Base-by-base conservation (phyloP, 139 green algal genomes). In the Picochlorum sp. region DNA sequence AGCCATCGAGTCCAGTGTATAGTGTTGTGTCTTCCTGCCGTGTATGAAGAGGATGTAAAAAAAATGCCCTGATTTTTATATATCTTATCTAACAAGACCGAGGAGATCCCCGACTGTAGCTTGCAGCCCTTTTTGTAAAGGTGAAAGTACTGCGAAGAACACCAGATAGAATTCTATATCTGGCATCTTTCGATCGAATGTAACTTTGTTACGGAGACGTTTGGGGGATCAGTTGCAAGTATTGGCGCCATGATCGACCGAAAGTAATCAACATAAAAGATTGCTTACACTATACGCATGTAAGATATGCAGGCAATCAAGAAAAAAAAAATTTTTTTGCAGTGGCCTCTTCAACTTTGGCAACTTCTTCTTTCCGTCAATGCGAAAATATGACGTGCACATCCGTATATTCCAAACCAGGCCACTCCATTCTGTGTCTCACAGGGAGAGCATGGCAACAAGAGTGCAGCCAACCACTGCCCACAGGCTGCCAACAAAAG, bases 251-350 rank as follows among this genome's bases (percentile, higher is more conserved):
- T 52, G 45, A 52, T 52, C 45, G 45, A 21, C 10, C 18, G 45
- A 52, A 52, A 52, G 18, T 20, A 2, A 52, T 52, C 45, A 20
- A 52, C 16, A 52, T 52, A 20, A 52, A 52, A 20, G 45, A 52
- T 52, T 23, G 45, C 45, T 52, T 52, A 52, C 45, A 52, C 18
- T 38, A 8, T 38, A 20, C 18, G 45, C 45, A 20, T 52, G 10
- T 52, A 52, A 52, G 45, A 52, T 52, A 23, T 52, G 4, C 45
- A 52, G 45, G 3, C 45, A 52, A 52, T 52, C 45, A 52, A 52
- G 45, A 52, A 52, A 52, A 52, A 23, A 23, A 23, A 23, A 23
- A 23, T 23, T 52, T n/a, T n/a, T n/a, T n/a, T 52, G 45, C 45
- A 52, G 45, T 52, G 23, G 45, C 45, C 15, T 50, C 13, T 52